Base-by-base conservation (phyloP, 2,329 filamentous ascomycete genomes). In the Talaromyces piceae region DNA sequence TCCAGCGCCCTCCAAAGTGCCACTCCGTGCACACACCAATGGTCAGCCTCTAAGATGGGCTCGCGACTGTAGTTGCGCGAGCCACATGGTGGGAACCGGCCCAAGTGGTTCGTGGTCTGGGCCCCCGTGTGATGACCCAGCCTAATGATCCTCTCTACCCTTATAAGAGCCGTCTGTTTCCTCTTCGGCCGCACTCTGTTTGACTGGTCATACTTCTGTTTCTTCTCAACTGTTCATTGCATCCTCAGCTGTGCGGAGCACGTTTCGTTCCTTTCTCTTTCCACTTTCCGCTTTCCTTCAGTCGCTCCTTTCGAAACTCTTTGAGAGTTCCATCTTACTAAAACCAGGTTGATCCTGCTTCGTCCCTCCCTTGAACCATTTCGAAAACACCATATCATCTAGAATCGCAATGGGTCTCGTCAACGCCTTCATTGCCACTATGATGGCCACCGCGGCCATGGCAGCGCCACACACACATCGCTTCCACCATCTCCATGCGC, bases 381-480 rank as follows among this genome's bases (percentile, higher is more conserved):
- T 45, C 11, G 1, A 18, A 11, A 18, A 27, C 20, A 16, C 16
- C 22, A 22, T 23, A 41, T 20, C 16, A 5, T 44, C 9, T 43
- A 16, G 26, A n/a, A n/a, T 27, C 44, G 67, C 59, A 58, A 72
- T 72, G 69, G 67, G 67, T 54, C 67, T 65, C 51, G 65, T 68
- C 60, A 67, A 63, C 53, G 55, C 62, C 46, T 51, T 69, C 46
- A 51, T 69, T 44, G 58, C 63, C 27, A 63, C 58, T 55, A 56
- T 68, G n/a, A 49, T 72, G 56, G 68, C 66, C 50, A 60, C 63
- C 51, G 53, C 63, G 5, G 60, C 61, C 39, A 48, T 71, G 39
- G 68, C 67, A 31, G 56, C 58, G 39, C 69, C 69, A 20, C 53
- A 54, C 46, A 53, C 59, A 28, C 12, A 47, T 9, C 23, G 52